Evolutionary conservation across 2,329 filamentous ascomycete genomes (phyloP), one percentile per base, ranked within the genome.

Genomic region (Penicillium sp.): DNA sequence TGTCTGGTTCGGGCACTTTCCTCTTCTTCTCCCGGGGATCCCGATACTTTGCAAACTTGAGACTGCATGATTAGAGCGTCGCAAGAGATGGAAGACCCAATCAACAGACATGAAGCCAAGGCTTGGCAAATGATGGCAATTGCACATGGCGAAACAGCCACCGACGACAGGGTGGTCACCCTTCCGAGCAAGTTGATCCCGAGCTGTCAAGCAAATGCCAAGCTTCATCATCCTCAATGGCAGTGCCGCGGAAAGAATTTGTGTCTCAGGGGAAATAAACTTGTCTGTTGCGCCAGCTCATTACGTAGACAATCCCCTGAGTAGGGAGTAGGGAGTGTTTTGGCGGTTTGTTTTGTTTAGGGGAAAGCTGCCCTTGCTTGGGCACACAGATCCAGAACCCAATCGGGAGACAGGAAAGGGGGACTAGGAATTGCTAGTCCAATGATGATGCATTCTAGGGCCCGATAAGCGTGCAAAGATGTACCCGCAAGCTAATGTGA

Each of bases 141-240:
- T 31, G 28, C 42, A 53, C 45, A 47, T 51, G 43, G 42, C 23
- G 18, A 33, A 29, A 4, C 16, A 24, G 5, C 24, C 16, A 8
- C 24, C 41, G 16, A 18, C 16, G 21, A 23, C 31, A 52, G 34
- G 29, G 31, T 16, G 29, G 29, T 47, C 6, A 42, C 38, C 49
- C 52, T 49, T 45, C 28, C 15, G 29, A 18, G 29, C 8, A 42
- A 33, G 49, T 16, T 33, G 48, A 42, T 52, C 31, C 26, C 16
- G 23, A 45, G 48, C 21, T 31, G 45, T 56, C 51, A 62, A 55
- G 51, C 45, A 52, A 54, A 53, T 54, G 54, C 57, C 57, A 58
- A 58, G 59, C 53, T 39, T 42, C 41, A 53, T 53, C 45, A 16
- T 42, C 48, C 42, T 4, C 10, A 13, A 10, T 29, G 31, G 24